phyloP scores from a whole-genome alignment of 2,329 filamentous ascomycete species.

The Colletotrichum orchidophilum region DNA sequence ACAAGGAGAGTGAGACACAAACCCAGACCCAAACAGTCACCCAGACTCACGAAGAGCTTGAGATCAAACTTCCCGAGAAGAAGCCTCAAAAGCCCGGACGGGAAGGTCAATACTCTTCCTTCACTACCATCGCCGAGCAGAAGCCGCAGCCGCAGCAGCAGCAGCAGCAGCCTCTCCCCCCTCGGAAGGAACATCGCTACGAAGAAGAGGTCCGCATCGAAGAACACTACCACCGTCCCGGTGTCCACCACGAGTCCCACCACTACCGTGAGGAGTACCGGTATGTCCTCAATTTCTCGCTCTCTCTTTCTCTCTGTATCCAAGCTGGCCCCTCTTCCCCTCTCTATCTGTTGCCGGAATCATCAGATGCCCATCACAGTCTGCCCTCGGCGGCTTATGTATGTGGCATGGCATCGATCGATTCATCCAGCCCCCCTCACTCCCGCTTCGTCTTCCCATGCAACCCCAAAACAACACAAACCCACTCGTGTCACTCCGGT shows the following conservation, averaged over 20 bases:
- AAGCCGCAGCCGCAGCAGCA: background rate
- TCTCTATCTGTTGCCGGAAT: background rate
- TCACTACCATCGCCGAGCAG: constrained; percentile 61
- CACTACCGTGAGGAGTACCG: constrained; percentile 62
- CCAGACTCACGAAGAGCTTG: constrained; percentile 85
- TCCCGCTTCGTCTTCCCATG: constrained; percentile 10
- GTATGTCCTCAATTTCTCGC: constrained; percentile 50
- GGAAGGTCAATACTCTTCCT: constrained; percentile 92
- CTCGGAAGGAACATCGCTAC: constrained; percentile 65
- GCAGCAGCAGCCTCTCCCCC: constrained; percentile 68
- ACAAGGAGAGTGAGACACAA: constrained; percentile 68
- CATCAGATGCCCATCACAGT: background rate
- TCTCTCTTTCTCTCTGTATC: constrained; percentile 19
- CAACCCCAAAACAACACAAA: constrained; percentile 23
- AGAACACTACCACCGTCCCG: constrained; percentile 79
- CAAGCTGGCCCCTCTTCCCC: constrained; percentile 17
- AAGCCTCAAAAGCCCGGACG: constrained; percentile 83
- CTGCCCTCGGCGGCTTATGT: background rate
- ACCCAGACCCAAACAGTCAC: constrained; percentile 54
- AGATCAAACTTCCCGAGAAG: constrained; percentile 73
- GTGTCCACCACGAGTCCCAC: constrained; percentile 63
- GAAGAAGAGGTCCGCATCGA: constrained; percentile 88
- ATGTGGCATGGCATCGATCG: constrained; percentile 8
- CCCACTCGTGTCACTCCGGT: constrained; percentile 21
- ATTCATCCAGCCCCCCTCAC: constrained; percentile 16